Base-by-base conservation (phyloP, 225 moss, liverwort and hornwort genomes). In the Sphagnum tenellum region DNA sequence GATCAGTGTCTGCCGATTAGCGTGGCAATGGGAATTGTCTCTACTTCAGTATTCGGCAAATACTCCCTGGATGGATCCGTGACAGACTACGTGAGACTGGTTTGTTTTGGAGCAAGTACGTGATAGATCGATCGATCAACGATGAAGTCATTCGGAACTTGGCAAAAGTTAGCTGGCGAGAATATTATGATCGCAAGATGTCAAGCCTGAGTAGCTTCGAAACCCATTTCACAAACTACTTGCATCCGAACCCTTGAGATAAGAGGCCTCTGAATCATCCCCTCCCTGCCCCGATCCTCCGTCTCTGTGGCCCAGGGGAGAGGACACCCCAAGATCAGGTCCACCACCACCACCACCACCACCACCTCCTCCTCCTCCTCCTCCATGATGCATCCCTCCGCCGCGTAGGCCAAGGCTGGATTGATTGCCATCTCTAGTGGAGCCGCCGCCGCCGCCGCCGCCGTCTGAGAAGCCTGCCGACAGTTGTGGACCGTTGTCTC, bases 201-300 rank as follows among this genome's bases (percentile, higher is more conserved):
- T 29, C 29, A 0, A 29, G 29, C 29, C 29, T 29, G 29, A 29
- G 29, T 29, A 29, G 29, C 29, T 29, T 29, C 29, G 29, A 29
- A 1, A 29, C 29, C 29, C 29, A 29, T 29, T 29, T 29, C 29
- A 78, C 69, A 79, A 58, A 9, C 73, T 73, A 3, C 77, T 78
- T 3, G 76, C 79, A 50, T 84, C 84, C 4, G 80, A 84, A 53
- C 77, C 80, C 64, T 84, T 84, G 67, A 84, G 53, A 49, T 84
- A 80, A 3, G 80, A 80, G 12, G 77, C 75, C 68, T 77, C 80
- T 2, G 83, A 80, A 48, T 80, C 77, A 56, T 80, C 73, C 8
- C 72, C 72, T 3, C 77, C 83, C 45, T 77, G 80, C 0, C 82
- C 79, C 13, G 68, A 55, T 12, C 78, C 68, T 44, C 68, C 71